Percentiles rank a stretch among this genome's conserved stretches.
These are phyloP conservation scores for Trichocladium antarcticum DNA, from an alignment of 495 filamentous ascomycete species.

Conservation along the genomic window DNA sequence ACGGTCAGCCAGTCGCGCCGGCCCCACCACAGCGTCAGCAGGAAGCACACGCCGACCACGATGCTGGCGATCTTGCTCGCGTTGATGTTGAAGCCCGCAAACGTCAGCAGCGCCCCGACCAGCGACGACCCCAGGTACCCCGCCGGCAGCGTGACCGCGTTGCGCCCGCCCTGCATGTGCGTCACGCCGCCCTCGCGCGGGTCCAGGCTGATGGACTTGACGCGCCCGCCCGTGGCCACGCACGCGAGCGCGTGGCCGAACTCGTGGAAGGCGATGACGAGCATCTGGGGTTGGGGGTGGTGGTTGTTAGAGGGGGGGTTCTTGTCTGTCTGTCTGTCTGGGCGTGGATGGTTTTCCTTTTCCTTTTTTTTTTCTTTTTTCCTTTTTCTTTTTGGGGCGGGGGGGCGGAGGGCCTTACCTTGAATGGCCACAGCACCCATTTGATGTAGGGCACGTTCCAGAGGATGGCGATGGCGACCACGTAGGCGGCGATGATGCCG, in stretches of 20 bases:
- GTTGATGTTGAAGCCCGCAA: slow-evolving; percentile 70
- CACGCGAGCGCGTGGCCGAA: slow-evolving; percentile 68
- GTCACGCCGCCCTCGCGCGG: slow-evolving; percentile 64
- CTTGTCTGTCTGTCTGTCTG: too few relatives aligned
- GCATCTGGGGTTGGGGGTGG: slow-evolving; percentile 40
- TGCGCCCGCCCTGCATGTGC: slow-evolving; percentile 66
- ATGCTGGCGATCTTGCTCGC: slow-evolving; percentile 69
- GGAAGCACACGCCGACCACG: slow-evolving; percentile 57
- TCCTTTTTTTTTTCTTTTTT: too few relatives aligned
- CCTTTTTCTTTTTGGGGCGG: too few relatives aligned
- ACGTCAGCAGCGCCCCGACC: slow-evolving; percentile 66
- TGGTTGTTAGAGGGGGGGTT: slow-evolving; percentile 15
- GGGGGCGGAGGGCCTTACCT: slow-evolving; percentile 35
- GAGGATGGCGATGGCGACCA: slow-evolving; percentile 60
- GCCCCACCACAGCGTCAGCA: slow-evolving; percentile 72
- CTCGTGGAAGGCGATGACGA: slow-evolving; percentile 77
- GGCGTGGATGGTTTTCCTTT: too few relatives aligned
- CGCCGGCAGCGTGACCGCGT: slow-evolving; percentile 61
- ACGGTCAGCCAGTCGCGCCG: slow-evolving; percentile 67
- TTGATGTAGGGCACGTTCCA: slow-evolving; percentile 72
- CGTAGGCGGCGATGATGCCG: slow-evolving; percentile 51
- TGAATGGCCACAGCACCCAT: slow-evolving; percentile 72
- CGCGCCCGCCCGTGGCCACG: slow-evolving; percentile 57
- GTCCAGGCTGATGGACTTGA: slow-evolving; percentile 53
- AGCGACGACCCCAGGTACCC: slow-evolving; percentile 67